These are phyloP conservation scores for Saccharum officinarum DNA, from an alignment of 176 grass and related monocot species.

Conservation along the genomic window DNA sequence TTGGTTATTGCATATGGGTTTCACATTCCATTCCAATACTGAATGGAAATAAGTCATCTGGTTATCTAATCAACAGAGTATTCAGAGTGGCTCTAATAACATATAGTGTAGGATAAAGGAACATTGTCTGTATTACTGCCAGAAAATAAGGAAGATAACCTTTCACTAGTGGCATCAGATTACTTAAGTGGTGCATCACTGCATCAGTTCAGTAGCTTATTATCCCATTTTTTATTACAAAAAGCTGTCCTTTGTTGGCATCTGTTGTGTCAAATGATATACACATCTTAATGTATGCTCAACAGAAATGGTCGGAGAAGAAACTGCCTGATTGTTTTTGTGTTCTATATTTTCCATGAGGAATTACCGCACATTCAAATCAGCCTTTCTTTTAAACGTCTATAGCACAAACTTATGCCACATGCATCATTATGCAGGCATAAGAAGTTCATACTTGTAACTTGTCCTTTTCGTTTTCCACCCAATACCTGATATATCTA, in stretches of 20 bases:
- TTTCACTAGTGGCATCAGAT: background rate
- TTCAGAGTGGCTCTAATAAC: background rate
- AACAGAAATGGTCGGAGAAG: background rate
- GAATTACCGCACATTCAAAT: conserved; percentile 3
- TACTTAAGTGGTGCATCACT: background rate
- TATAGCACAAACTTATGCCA: conserved; percentile 7
- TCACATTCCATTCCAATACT: background rate
- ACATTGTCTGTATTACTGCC: background rate
- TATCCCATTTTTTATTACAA: background rate
- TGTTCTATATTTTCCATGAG: background rate
- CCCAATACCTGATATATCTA: conserved; percentile 11
- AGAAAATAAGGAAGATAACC: background rate
- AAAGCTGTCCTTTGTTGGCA: background rate
- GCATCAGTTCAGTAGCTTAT: background rate
- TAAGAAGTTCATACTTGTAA: conserved; percentile 19
- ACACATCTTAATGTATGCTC: background rate
- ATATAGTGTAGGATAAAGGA: background rate
- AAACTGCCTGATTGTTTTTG: conserved; percentile 9
- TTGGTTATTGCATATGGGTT: background rate
- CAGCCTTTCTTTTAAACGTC: conserved; percentile 15
- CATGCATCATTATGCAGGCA: conserved; percentile 4
- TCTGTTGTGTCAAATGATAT: background rate
- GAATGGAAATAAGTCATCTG: background rate
- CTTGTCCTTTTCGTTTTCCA: conserved; percentile 21
- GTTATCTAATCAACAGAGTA: background rate